phyloP scores from a whole-genome alignment of 371 early-diverging fungal genomes.

The Mucor indicus region DNA sequence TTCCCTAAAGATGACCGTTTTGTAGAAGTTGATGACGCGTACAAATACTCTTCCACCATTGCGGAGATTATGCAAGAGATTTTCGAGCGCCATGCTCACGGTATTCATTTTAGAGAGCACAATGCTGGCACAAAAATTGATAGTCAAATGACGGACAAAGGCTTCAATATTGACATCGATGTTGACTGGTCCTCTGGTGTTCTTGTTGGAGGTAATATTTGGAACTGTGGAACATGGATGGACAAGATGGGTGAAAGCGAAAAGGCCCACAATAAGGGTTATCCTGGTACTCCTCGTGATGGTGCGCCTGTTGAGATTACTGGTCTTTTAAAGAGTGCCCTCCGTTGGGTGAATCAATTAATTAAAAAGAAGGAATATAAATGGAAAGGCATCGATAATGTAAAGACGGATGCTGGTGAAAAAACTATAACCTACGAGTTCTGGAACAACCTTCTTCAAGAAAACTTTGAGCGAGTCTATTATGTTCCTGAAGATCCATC shows the following conservation, averaged over 20 bases:
- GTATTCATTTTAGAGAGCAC: constrained; percentile 92
- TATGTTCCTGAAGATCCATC: constrained; percentile 68
- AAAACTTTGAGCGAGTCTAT: constrained; percentile 84
- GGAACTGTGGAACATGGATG: constrained; percentile 99
- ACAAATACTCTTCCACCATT: constrained; percentile 60
- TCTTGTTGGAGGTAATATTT: constrained; percentile 83
- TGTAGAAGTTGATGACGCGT: constrained; percentile 70
- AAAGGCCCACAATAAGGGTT: constrained; percentile 87
- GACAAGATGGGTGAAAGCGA: constrained; percentile 97
- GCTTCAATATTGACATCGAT: constrained; percentile 80
- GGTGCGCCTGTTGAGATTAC: constrained; percentile 92
- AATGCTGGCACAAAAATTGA: constrained; percentile 91
- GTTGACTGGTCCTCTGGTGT: constrained; percentile 78
- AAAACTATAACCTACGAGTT: constrained; percentile 53
- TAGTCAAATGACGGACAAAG: constrained; percentile 86
- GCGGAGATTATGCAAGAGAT: constrained; percentile 91
- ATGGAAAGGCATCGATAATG: constrained; percentile 44
- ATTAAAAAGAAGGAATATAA: constrained; percentile 41
- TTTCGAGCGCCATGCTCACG: constrained; percentile 86
- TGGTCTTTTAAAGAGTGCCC: constrained; percentile 79
- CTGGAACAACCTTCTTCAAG: constrained; percentile 80
- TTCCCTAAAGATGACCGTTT: constrained; percentile 78
- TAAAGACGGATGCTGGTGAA: constrained; percentile 15
- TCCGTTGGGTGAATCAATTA: constrained; percentile 77
- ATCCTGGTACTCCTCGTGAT: constrained; percentile 93